Percentiles rank a stretch among this genome's conserved stretches.
These are phyloP conservation scores for Neostapfia colusana DNA, from an alignment of 176 grass and related monocot genomes.

Conservation along the genomic window DNA sequence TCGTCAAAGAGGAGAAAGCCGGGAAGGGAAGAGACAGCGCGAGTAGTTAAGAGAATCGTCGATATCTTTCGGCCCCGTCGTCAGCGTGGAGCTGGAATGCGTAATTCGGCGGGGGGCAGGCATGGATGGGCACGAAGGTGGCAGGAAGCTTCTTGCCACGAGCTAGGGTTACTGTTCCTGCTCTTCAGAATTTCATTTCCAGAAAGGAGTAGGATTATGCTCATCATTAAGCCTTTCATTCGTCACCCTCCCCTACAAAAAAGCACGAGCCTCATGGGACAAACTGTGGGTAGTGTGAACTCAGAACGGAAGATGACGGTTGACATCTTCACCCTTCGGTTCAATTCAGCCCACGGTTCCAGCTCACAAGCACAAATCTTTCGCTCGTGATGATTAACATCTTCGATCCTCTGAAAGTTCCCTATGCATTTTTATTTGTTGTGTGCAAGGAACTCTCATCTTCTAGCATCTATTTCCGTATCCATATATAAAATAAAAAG, in stretches of 20 bases:
- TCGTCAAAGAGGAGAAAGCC: slow-evolving; percentile 15
- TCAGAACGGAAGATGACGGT: not conserved
- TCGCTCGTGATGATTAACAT: not conserved
- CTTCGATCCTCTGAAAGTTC: not conserved
- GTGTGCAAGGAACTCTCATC: not conserved
- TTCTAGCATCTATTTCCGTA: not conserved
- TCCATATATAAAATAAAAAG: not conserved
- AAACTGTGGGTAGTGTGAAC: not conserved
- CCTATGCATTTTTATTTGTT: not conserved
- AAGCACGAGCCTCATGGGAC: no score
- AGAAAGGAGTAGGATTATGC: not conserved
- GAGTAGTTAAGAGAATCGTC: not conserved
- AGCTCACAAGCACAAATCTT: not conserved
- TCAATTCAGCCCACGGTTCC: slow-evolving; percentile 11
- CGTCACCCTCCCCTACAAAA: no score
- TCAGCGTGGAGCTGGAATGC: slow-evolving; percentile 54
- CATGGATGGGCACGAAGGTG: slow-evolving; percentile 41
- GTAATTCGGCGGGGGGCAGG: slow-evolving; percentile 19
- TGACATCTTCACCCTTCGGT: not conserved
- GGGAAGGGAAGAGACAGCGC: slow-evolving; percentile 3
- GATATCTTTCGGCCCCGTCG: slow-evolving; percentile 29
- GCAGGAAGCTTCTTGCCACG: slow-evolving; percentile 46
- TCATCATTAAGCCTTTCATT: not conserved
- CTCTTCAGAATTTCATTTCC: not conserved
- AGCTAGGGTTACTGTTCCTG: slow-evolving; percentile 11